Evolutionary conservation across 148 eudicot species (phyloP), one percentile per base, ranked within the genome.

Genomic region (Rheum nobile): DNA sequence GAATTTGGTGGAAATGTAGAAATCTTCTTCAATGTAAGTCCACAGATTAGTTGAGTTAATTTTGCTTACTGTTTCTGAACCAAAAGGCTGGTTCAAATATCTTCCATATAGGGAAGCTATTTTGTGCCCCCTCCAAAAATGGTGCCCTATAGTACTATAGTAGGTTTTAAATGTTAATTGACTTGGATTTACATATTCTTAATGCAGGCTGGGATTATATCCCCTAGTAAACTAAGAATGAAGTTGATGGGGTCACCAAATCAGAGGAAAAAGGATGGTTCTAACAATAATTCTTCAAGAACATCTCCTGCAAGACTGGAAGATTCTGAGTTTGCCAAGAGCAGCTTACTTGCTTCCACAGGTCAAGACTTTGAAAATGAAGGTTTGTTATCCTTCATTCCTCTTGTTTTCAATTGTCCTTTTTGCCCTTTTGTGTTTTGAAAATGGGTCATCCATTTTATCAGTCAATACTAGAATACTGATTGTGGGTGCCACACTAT

Each of bases 181-280:
- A 43, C 16, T 48, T n/a, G 3, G 55, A 0, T 48, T 19, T 48
- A 7, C 2, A 48, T 16, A 16, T 22, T 17, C 3, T 32, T 1
- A 68, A 37, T 83, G 80, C 75, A 89, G 94, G 79, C 75, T 80
- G 94, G 89, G 29, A 79, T 91, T 3, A 84, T 94, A 71, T 94
- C 98, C 54, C 98, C 98, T 26, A 91, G 91, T 85, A 94, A 94
- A 78, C 79, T 94, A 83, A 88, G 98, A 80, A 88, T 92, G 87
- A 94, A 89, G 86, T 82, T 94, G 39, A 88, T 88, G 76, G 96
- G 97, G 35, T 71, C 87, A 75, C 81, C 82, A 48, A 75, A 82
- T 41, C 88, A 82, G 76, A 94, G 78, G 81, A 94, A 84, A 74
- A 89, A 89, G 52, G 93, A 88, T 22, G 91, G 89, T 76, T 91